Evolutionary conservation across 164 flowering plant genomes (phyloP).

Genomic region (Nymphaea thermarum): DNA sequence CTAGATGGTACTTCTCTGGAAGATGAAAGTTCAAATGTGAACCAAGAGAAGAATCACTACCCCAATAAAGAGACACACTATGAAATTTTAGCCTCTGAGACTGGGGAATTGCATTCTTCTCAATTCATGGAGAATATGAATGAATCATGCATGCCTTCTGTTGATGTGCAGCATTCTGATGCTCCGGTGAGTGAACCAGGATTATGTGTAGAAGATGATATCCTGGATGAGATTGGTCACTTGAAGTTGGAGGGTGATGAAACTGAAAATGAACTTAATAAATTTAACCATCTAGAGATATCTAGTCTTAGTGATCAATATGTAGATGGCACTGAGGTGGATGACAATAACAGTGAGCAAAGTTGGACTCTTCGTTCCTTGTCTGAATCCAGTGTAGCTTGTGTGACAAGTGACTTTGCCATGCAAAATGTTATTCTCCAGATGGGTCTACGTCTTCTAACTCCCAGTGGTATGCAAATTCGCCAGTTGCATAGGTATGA

Average conservation of each 20-base stretch:
- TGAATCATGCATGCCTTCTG: constrained; percentile 2
- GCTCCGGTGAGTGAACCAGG: background rate
- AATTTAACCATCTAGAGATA: constrained; percentile 30
- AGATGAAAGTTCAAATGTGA: constrained; percentile 10
- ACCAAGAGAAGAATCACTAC: background rate
- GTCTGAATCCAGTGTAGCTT: constrained; percentile 90
- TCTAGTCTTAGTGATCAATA: constrained; percentile 38
- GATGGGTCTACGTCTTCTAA: constrained; percentile 85
- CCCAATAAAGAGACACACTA: background rate
- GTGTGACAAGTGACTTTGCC: constrained; percentile 86
- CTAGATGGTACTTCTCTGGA: constrained; percentile 6
- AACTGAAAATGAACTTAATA: constrained; percentile 18
- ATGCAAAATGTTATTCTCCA: constrained; percentile 98
- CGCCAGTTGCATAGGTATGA: constrained; percentile 80
- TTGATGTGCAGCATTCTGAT: constrained; percentile 4
- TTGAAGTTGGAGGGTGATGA: constrained; percentile 14
- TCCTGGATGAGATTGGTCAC: background rate
- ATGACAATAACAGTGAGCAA: constrained; percentile 71
- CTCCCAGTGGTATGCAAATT: constrained; percentile 94
- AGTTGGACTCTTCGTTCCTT: constrained; percentile 79
- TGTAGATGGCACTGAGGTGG: constrained; percentile 32
- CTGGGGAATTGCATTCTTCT: constrained; percentile 28
- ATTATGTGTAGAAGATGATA: background rate
- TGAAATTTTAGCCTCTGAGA: constrained; percentile 8
- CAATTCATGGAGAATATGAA: constrained; percentile 11